Evolutionary conservation across 116 monocot genomes (phyloP), one percentile per base, ranked within the genome.

Genomic region (Thalassia testudinum): DNA sequence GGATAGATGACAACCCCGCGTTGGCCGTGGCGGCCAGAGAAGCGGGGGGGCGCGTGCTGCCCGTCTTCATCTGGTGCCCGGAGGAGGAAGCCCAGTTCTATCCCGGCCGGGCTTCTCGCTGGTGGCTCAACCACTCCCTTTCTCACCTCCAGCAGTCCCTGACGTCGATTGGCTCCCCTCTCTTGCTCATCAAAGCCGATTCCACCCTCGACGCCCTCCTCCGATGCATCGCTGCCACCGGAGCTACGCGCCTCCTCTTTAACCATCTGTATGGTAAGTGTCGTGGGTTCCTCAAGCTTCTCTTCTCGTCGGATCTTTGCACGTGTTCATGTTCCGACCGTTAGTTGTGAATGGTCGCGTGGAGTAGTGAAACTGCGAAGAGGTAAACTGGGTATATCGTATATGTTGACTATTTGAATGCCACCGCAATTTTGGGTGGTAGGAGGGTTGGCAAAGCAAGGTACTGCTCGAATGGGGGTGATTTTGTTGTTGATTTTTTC

Each of bases 71-170:
- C 27, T 83, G 88, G 88, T 83, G 79, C 24, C 78, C 83, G 0
- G 61, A 56, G 27, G 88, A 88, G 61, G 83, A 88, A 63, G 83
- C 73, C 21, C 70, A 74, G 61, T 88, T 76, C 64, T 77, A 72
- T n/a, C 83, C 88, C 4, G 88, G 88, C 18, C 67, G 88, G 22
- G 74, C 63, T 40, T 88, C 88, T 23, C 42, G 83, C 13, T 88
- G 88, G 89, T 89, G 89, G 89, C 71, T 90, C 30, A 90, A 83
- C 70, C 89, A 80, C 63, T 90, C 89, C 2, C 80, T 83, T 25
- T 47, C 58, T 10, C 62, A 80, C 61, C 64, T 90, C 25, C 64
- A 75, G 26, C 57, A 54, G 55, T 70, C 80, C 10, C 59, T 90
- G 64, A 67, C 52, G 59, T 80, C 80, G n/a, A 74, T 90, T 26